A percentile compares a stretch with the other conserved stretches of the same genome.
phyloP scores from a whole-genome alignment of 179 eudicot species.

The Sideroxylon spinosum region DNA sequence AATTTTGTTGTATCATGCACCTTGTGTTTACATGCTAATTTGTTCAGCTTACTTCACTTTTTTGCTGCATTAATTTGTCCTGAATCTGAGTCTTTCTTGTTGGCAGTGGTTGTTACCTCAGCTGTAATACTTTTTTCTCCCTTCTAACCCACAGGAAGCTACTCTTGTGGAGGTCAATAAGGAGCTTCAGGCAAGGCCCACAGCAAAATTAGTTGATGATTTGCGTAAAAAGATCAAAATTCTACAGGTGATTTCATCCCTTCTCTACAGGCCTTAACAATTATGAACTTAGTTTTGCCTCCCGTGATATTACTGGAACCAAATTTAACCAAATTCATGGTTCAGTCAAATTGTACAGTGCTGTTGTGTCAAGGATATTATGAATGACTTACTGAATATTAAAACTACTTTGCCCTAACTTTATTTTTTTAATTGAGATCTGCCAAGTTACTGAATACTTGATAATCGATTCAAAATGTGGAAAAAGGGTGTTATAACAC shows the following conservation, averaged over 20 bases:
- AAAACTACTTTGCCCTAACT: not conserved
- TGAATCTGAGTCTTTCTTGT: not conserved
- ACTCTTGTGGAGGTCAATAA: slow-evolving; percentile 71
- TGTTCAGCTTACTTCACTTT: not conserved
- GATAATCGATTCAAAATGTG: not conserved
- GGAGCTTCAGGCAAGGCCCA: slow-evolving; percentile 86
- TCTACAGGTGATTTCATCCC: slow-evolving; percentile 60
- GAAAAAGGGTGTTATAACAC: not conserved
- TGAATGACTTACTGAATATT: not conserved
- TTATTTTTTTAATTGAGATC: not conserved
- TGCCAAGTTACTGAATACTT: not conserved
- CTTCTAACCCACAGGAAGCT: slow-evolving; percentile 51
- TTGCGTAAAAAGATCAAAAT: slow-evolving; percentile 92
- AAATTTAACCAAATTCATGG: not conserved
- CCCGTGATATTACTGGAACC: not conserved
- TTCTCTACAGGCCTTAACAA: not conserved
- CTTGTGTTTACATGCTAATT: not conserved
- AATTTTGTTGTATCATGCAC: not conserved
- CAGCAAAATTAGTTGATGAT: slow-evolving; percentile 82
- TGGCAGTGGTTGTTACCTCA: not conserved
- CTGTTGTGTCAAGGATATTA: not conserved
- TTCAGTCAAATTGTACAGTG: not conserved
- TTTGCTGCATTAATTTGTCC: not conserved
- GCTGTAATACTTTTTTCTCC: slow-evolving; percentile 6
- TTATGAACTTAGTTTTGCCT: not conserved